Conservation (phyloP, 805 yeast species). For the Ogataea degrootiae region DNA sequence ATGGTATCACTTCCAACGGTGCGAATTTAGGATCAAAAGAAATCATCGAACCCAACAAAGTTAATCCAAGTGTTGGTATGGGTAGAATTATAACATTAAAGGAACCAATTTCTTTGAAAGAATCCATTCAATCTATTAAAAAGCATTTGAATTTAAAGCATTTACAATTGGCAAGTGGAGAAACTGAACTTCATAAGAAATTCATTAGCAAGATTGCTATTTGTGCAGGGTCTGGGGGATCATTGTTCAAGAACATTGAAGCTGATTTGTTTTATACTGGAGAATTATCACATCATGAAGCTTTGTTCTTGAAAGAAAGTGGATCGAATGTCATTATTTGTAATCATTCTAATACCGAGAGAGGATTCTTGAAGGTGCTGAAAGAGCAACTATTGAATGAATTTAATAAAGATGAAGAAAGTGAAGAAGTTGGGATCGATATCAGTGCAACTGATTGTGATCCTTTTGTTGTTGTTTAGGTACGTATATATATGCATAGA, state of each 20-base stretch:
- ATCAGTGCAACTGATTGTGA: slow-evolving; percentile 60
- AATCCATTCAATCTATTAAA: slow-evolving; percentile 51
- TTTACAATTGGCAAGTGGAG: slow-evolving; percentile 56
- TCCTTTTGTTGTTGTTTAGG: slow-evolving; percentile 38
- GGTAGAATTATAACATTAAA: slow-evolving; percentile 62
- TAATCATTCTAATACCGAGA: slow-evolving; percentile 89
- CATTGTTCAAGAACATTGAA: slow-evolving; percentile 55
- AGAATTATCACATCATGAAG: slow-evolving; percentile 92
- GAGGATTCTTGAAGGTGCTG: slow-evolving; percentile 67
- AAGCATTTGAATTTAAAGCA: slow-evolving; percentile 42
- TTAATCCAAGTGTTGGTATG: slow-evolving; percentile 63
- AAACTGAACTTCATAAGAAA: slow-evolving; percentile 25
- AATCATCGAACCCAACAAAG: slow-evolving; percentile 42
- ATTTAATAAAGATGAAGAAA: slow-evolving; percentile 24
- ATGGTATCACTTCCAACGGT: slow-evolving; percentile 37
- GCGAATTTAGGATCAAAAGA: slow-evolving; percentile 16
- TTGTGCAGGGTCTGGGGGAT: slow-evolving; percentile 94
- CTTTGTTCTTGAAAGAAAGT: slow-evolving; percentile 60
- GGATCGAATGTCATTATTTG: slow-evolving; percentile 73
- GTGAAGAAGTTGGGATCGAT: slow-evolving; percentile 34
- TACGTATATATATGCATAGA: background rate
- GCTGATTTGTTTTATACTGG: slow-evolving; percentile 85
- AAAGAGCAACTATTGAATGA: slow-evolving; percentile 44
- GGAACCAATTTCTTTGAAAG: slow-evolving; percentile 37
- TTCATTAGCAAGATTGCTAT: slow-evolving; percentile 60